Evolutionary conservation across 2,329 filamentous ascomycete species (phyloP), one percentile per base, ranked within the genome.

Genomic region (Stagonosporopsis vannaccii): DNA sequence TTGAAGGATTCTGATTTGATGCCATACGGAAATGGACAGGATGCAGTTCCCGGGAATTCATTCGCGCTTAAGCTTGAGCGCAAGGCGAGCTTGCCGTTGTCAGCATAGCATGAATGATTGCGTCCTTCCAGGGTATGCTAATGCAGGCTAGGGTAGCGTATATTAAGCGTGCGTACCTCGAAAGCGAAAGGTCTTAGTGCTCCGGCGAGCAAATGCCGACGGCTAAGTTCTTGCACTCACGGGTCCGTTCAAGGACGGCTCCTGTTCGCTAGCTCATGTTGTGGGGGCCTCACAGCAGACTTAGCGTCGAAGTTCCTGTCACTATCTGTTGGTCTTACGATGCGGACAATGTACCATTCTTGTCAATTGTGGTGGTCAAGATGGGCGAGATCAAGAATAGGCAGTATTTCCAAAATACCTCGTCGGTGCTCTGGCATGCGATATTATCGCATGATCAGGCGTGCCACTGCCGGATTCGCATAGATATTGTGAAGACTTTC

Each of bases 1-100:
- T 32, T 6, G 25, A 20, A 40, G 26, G 26, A 51, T 28, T 52
- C n/a, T 47, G 35, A 47, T 51, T 51, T 39, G 47, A 33, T 35
- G 32, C 20, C 9, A 20, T 26, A 23, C 42, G 28, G 20, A 43
- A 43, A 43, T 39, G n/a, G 22, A 11, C 6, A 39, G 32, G 32
- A 44, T 35, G 43, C 35, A 23, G 25, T 39, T 15, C 41, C 9
- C 22, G 19, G 26, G 17, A 37, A 15, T 23, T 46, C n/a, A 43
- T 9, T 23, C 43, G 28, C 12, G n/a, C 4, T 35, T 26, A 13
- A 13, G 19, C 30, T 43, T 20, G 44, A 57, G 39, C 37, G 39
- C 39, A 51, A 17, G 43, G 48, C 37, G 33, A 28, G 28, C 20
- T 35, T 49, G 17, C 48, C 20, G 9, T 33, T 48, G 8, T 32